A percentile compares a stretch with the other conserved stretches of the same genome.
phyloP scores from a whole-genome alignment of 139 green algal species.

The Zygnema circumcarinatum region DNA sequence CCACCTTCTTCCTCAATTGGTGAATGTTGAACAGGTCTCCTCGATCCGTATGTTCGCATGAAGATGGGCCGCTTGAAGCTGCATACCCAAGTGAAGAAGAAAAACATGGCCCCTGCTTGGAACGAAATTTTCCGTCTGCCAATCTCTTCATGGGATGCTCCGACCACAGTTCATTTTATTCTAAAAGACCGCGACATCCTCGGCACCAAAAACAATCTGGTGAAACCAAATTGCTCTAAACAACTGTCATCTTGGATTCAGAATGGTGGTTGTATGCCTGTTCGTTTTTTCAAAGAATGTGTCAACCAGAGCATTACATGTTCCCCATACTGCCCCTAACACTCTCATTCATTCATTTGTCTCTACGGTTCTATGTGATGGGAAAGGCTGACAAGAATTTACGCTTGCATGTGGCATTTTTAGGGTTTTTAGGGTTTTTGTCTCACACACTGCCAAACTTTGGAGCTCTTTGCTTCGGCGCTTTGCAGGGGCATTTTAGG shows the following conservation, averaged over 20 bases:
- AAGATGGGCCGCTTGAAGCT: not conserved
- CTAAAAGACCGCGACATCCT: not conserved
- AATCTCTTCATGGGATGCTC: not conserved
- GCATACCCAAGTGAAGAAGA: not conserved
- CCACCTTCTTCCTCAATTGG: too few species aligned
- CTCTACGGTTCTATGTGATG: too few species aligned
- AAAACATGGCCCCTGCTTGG: not conserved
- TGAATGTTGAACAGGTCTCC: not conserved
- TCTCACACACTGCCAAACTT: not conserved
- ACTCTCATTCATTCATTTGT: too few species aligned
- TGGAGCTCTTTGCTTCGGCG: too few species aligned
- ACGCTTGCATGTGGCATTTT: not conserved
- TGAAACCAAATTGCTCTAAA: not conserved
- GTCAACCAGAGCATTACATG: too few species aligned
- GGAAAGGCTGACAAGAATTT: too few species aligned
- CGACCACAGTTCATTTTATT: not conserved
- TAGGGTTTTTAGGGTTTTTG: not conserved
- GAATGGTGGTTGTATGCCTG: not conserved
- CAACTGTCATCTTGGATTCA: not conserved
- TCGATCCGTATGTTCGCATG: not conserved
- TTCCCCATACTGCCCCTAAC: too few species aligned
- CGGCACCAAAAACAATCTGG: not conserved
- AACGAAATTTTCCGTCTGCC: conserved; percentile 9
- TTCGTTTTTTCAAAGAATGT: not conserved
- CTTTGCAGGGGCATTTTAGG: not conserved